Base-by-base conservation (phyloP, 306 rosid species). In the Inga oerstediana region DNA sequence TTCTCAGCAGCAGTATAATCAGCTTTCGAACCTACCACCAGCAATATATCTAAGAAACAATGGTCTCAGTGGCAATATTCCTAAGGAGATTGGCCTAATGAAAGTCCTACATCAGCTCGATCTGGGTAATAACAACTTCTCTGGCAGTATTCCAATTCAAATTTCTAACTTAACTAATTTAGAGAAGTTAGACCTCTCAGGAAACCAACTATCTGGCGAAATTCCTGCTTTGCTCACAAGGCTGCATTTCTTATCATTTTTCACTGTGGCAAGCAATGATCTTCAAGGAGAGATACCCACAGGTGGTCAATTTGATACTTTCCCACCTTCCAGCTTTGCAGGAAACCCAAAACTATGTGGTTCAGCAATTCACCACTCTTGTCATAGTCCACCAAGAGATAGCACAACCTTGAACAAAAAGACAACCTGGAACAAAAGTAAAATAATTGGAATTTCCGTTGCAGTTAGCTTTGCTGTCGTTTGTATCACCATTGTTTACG, bases 271-370 rank as follows among this genome's bases (percentile, higher is more conserved):
- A 34, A 13, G 58, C 88, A 95, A 95, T 83, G 75, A 91, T 88
- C 97, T 95, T 84, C 89, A 87, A 65, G 98, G 98, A 54, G 85
- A 79, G 65, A 84, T 95, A 80, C 98, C 98, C 64, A 77, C 88
- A 19, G 97, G 98, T 32, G 88, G 91, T 71, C 98, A 95, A 72
- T 95, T 95, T 85, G 84, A 90, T 80, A 95, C 98, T 39, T 95
- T 95, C 74, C 56, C 92, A n/a, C 56, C 41, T 79, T 68, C 92
- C 45, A 93, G 97, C 91, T 95, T 89, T 56, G 91, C 85, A 20
- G 98, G 96, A 34, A 95, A 95, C 74, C 68, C 86, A 0, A 87
- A 75, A 41, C 84, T 95, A 85, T 95, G 98, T 9, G 95, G 98
- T 79, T 72, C 30, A 80, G 59, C 73, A 16, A 87, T 78, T 81